phyloP scores from a whole-genome alignment of 1,139 yeast genomes.

The Geotrichum carabidarum region DNA sequence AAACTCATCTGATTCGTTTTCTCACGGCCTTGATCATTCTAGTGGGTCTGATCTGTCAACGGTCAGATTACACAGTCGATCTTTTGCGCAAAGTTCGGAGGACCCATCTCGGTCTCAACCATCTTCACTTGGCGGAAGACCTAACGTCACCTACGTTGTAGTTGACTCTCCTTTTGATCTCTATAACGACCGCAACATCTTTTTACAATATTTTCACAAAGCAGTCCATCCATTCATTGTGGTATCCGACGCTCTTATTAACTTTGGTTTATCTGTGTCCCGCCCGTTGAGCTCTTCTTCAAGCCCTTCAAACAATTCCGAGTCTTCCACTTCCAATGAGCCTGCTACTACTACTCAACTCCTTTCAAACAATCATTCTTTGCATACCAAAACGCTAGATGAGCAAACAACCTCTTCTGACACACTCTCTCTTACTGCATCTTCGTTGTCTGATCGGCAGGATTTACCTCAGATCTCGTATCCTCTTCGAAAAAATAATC shows the following conservation, averaged over 20 bases:
- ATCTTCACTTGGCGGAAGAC: background rate
- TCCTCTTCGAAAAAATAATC: background rate
- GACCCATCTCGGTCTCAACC: background rate
- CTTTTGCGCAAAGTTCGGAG: background rate
- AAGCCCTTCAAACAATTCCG: background rate
- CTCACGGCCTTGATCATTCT: background rate
- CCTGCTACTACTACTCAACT: no score
- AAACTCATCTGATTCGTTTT: background rate
- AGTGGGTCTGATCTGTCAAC: background rate
- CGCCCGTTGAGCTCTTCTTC: conserved; percentile 10
- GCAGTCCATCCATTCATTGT: conserved; percentile 8
- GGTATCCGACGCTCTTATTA: conserved; percentile 14
- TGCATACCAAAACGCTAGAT: no score
- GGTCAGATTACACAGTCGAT: background rate
- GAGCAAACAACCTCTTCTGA: no score
- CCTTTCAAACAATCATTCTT: no score
- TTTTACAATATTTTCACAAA: conserved; percentile 2
- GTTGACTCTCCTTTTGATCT: conserved; percentile 13
- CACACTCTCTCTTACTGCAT: no score
- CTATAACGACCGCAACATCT: background rate
- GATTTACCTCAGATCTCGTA: conserved; percentile 1
- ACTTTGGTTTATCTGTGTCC: conserved; percentile 15
- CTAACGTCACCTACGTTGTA: conserved; percentile 4
- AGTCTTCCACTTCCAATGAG: background rate
- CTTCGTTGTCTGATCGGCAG: background rate